These are phyloP conservation scores for Quercus phellos DNA, from an alignment of 331 rosid species.

Conservation along the genomic window DNA sequence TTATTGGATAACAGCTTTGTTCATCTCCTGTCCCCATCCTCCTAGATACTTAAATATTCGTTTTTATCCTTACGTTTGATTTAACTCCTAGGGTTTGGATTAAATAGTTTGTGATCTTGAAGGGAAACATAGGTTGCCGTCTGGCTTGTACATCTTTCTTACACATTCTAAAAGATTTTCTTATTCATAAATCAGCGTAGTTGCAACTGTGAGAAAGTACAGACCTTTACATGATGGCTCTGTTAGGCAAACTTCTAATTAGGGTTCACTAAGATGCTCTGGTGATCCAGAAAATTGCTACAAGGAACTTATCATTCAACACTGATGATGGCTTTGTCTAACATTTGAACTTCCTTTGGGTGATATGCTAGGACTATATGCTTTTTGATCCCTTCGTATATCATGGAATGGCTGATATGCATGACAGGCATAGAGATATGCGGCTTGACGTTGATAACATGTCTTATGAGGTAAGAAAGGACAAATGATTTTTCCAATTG, in stretches of 20 bases:
- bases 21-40: too few species aligned
- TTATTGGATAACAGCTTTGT: background rate
- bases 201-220: conserved; percentile 15
- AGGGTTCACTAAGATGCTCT: background rate
- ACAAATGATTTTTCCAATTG: conserved; percentile 20
- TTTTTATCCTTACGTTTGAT: too few species aligned
- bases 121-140: background rate
- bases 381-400: conserved; percentile 67
- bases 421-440: conserved; percentile 89
- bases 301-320: conserved; percentile 17
- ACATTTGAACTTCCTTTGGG: background rate
- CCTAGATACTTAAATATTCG: too few species aligned
- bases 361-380: conserved; percentile 62
- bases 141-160: background rate
- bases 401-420: conserved; percentile 75
- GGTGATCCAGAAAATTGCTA: conserved; percentile 22
- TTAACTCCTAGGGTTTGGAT: too few species aligned
- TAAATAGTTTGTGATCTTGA: background rate
- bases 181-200: background rate
- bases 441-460: conserved; percentile 92
- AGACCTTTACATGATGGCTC: conserved; percentile 13
- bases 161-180: background rate
- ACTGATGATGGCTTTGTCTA: conserved; percentile 1
- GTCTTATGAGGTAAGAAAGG: conserved; percentile 70
- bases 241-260: background rate